Percentiles rank a stretch among this genome's conserved stretches.
These are phyloP conservation scores for Aureobasidium lini DNA, from an alignment of 2,329 filamentous ascomycete species.

Conservation along the genomic window DNA sequence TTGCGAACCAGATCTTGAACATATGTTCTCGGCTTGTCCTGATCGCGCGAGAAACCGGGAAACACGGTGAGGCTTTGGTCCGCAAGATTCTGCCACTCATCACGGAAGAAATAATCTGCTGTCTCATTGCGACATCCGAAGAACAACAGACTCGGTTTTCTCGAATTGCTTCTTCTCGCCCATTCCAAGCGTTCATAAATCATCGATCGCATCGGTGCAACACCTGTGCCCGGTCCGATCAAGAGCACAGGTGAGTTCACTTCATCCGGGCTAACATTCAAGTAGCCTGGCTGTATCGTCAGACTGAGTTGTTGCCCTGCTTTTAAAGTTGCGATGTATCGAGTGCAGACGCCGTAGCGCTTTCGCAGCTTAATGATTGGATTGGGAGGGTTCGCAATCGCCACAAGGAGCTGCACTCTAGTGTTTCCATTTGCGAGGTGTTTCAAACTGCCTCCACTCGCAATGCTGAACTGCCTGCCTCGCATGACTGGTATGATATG, in stretches of 20 bases:
- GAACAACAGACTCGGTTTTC: constrained; percentile 53
- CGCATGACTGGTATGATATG: constrained; percentile 73
- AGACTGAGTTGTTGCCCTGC: constrained; percentile 54
- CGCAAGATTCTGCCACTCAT: constrained; percentile 59
- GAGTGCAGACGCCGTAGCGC: constrained; percentile 80
- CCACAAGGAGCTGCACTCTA: constrained; percentile 29
- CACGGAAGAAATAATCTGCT: constrained; percentile 73
- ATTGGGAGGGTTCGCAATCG: constrained; percentile 30
- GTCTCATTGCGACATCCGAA: constrained; percentile 72
- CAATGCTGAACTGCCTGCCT: constrained; percentile 91
- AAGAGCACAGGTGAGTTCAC: constrained; percentile 58
- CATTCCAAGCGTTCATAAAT: constrained; percentile 60
- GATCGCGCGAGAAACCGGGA: constrained; percentile 65
- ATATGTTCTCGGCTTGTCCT: constrained; percentile 54
- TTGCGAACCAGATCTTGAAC: constrained; percentile 57
- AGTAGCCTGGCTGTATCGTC: constrained; percentile 46
- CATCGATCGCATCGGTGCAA: constrained; percentile 76
- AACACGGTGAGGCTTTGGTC: constrained; percentile 45
- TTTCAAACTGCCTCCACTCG: constrained; percentile 55
- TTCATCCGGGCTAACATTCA: constrained; percentile 42
- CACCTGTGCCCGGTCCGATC: constrained; percentile 76
- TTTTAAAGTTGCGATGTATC: constrained; percentile 65
- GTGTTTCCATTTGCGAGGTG: constrained; percentile 19
- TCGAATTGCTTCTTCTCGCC: constrained; percentile 20
- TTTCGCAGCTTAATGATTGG: constrained; percentile 86